A percentile compares a stretch with the other conserved stretches of the same genome.
Conservation (phyloP, 1,284 basidiomycete genomes). For the Lentinus polychrous region DNA sequence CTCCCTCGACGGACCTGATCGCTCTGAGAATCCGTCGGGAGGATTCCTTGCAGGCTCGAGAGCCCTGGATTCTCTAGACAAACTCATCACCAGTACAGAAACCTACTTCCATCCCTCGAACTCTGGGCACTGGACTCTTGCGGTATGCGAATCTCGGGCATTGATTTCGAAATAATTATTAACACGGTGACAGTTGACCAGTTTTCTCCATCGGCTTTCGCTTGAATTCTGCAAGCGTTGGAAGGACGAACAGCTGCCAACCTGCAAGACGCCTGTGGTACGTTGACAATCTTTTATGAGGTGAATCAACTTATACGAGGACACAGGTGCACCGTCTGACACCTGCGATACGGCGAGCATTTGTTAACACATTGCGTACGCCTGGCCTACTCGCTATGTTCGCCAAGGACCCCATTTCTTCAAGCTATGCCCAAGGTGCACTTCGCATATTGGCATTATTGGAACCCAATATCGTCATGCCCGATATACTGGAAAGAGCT, state of each 20-base stretch:
- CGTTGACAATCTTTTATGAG: slow-evolving; percentile 4
- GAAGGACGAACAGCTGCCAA: slow-evolving; percentile 75
- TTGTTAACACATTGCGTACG: slow-evolving; percentile 80
- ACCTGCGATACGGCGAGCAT: slow-evolving; percentile 72
- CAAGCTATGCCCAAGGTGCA: slow-evolving; percentile 63
- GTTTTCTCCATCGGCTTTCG: slow-evolving; percentile 75
- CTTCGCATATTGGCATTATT: slow-evolving; percentile 73
- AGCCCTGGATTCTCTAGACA: slow-evolving; percentile 85
- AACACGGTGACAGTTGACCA: slow-evolving; percentile 45
- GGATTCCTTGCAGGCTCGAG: slow-evolving; percentile 82
- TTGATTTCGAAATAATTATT: not conserved
- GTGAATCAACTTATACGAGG: not conserved
- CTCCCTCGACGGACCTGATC: slow-evolving; percentile 71
- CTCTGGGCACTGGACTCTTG: slow-evolving; percentile 62
- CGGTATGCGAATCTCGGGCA: slow-evolving; percentile 30
- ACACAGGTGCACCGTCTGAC: slow-evolving; percentile 71
- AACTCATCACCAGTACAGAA: slow-evolving; percentile 89
- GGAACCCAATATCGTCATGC: slow-evolving; percentile 87
- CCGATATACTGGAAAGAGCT: slow-evolving; percentile 87
- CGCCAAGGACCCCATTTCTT: slow-evolving; percentile 73
- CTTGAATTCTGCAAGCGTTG: slow-evolving; percentile 78
- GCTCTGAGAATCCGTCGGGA: slow-evolving; percentile 25
- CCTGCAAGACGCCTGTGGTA: slow-evolving; percentile 81
- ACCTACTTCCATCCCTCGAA: slow-evolving; percentile 90
- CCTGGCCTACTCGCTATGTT: slow-evolving; percentile 95